These are phyloP conservation scores for Phycomyces blakesleeanus DNA, from an alignment of 192 early-diverging fungal genomes.

Conservation along the genomic window DNA sequence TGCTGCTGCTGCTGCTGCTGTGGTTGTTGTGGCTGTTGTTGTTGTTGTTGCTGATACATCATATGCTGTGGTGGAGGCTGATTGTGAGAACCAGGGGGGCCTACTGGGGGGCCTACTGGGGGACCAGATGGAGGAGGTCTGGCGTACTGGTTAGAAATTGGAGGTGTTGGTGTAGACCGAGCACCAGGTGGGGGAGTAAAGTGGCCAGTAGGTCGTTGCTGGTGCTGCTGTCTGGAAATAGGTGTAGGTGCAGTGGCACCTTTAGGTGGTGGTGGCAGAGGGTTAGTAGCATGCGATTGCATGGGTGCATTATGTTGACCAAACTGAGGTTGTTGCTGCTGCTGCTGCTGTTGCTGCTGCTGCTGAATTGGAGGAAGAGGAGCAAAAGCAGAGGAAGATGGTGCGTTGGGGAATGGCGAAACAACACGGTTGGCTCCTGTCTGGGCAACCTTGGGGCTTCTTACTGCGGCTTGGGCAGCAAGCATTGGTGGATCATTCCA, in stretches of 20 bases:
- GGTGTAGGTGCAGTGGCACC: constrained; percentile 16
- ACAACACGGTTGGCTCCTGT: constrained; percentile 26
- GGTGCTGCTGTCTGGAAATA: constrained; percentile 24
- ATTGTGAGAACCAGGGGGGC: too few relatives aligned
- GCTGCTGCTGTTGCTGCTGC: constrained; percentile 12
- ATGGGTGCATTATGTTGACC: not conserved
- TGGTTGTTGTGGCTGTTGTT: not conserved
- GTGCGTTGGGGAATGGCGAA: constrained; percentile 39
- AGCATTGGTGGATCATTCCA: constrained; percentile 59
- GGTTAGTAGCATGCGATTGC: constrained; percentile 14
- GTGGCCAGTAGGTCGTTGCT: constrained; percentile 28
- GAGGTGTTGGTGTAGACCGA: not conserved
- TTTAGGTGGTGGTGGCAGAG: constrained; percentile 25
- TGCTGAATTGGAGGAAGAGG: constrained; percentile 3
- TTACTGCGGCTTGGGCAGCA: constrained; percentile 17
- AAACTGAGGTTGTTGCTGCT: constrained; percentile 3
- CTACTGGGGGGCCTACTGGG: too few relatives aligned
- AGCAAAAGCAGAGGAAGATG: constrained; percentile 11
- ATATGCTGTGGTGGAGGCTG: not conserved
- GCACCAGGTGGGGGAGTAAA: constrained; percentile 28
- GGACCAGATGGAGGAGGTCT: not conserved
- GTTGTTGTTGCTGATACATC: not conserved
- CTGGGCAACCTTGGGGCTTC: constrained; percentile 8
- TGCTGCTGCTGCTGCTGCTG: not conserved
- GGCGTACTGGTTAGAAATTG: not conserved